These are phyloP conservation scores for Stephanocyclus meneghinianus DNA, from an alignment of 352 stramenopile species.

Conservation along the genomic window DNA sequence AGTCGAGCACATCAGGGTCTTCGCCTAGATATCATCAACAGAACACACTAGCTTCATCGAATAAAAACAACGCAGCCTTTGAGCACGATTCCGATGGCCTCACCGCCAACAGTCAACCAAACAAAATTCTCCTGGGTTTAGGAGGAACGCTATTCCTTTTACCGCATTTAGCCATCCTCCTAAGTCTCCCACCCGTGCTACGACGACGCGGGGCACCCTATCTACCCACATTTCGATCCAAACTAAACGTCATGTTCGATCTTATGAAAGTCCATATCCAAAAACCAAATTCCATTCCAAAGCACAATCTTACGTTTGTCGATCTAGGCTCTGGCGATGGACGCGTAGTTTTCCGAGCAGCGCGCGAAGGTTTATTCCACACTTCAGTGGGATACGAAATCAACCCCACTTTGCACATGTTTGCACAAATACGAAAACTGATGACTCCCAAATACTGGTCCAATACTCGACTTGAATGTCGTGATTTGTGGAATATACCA, in stretches of 20 bases:
- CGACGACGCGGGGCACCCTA: slow-evolving; percentile 56
- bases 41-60: too few relatives aligned
- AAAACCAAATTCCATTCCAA: slow-evolving; percentile 2
- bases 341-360: slow-evolving; percentile 60
- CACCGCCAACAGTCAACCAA: background rate
- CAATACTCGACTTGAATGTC: slow-evolving; percentile 46
- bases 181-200: slow-evolving; percentile 61
- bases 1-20: too few relatives aligned
- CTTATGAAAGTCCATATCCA: slow-evolving; percentile 30
- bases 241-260: slow-evolving; percentile 54
- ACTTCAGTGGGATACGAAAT: slow-evolving; percentile 62
- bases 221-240: slow-evolving; percentile 52
- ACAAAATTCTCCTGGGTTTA: slow-evolving; percentile 14
- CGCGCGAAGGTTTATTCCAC: slow-evolving; percentile 49
- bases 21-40: too few relatives aligned
- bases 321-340: slow-evolving; percentile 67
- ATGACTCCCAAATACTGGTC: slow-evolving; percentile 52
- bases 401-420: slow-evolving; percentile 50
- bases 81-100: too few relatives aligned
- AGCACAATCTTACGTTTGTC: slow-evolving; percentile 37
- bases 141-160: slow-evolving; percentile 46
- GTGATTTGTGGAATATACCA: slow-evolving; percentile 58
- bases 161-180: slow-evolving; percentile 45
- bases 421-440: slow-evolving; percentile 38
- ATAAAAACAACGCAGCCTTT: too few relatives aligned